These are phyloP conservation scores for Phytomonas sp. DNA, from an alignment of 208 protist species.

Conservation along the genomic window DNA sequence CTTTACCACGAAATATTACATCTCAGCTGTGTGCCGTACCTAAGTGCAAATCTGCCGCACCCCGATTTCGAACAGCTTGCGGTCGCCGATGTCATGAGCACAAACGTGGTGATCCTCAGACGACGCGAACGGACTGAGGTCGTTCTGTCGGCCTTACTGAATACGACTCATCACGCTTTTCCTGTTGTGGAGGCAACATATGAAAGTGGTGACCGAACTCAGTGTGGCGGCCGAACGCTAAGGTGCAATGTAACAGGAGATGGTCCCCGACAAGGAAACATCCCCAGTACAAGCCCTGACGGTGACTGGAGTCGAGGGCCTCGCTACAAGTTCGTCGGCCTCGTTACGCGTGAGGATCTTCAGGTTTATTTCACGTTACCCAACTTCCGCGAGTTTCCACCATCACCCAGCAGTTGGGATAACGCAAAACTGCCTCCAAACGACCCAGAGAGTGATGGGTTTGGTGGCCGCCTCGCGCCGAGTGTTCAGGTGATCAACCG, in stretches of 20 bases:
- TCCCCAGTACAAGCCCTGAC: neutral
- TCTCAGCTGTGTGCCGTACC: slow-evolving; percentile 86
- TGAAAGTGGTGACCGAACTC: slow-evolving; percentile 3
- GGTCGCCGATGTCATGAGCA: slow-evolving; percentile 86
- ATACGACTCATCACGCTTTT: slow-evolving; percentile 89
- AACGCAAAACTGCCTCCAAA: slow-evolving; percentile 10
- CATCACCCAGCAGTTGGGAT: neutral
- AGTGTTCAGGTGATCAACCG: slow-evolving; percentile 34
- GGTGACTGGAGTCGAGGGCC: neutral
- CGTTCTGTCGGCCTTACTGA: slow-evolving; percentile 52
- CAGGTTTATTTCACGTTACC: slow-evolving; percentile 73
- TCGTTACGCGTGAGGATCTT: slow-evolving; percentile 82
- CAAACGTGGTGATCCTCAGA: slow-evolving; percentile 64
- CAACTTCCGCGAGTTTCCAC: slow-evolving; percentile 21
- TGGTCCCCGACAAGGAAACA: no score
- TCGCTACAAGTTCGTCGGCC: slow-evolving; percentile 73
- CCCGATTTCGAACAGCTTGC: slow-evolving; percentile 84
- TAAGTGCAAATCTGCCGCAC: slow-evolving; percentile 41
- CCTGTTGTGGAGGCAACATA: slow-evolving; percentile 62
- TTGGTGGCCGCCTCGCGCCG: slow-evolving; percentile 33
- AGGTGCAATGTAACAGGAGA: no score
- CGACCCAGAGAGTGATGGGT: slow-evolving; percentile 31
- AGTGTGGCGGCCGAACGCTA: no score
- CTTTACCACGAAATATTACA: slow-evolving; percentile 90
- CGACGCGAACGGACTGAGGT: slow-evolving; percentile 59